These are phyloP conservation scores for Neocatenulostroma microsporum DNA, from an alignment of 2,329 filamentous ascomycete species.

Conservation along the genomic window DNA sequence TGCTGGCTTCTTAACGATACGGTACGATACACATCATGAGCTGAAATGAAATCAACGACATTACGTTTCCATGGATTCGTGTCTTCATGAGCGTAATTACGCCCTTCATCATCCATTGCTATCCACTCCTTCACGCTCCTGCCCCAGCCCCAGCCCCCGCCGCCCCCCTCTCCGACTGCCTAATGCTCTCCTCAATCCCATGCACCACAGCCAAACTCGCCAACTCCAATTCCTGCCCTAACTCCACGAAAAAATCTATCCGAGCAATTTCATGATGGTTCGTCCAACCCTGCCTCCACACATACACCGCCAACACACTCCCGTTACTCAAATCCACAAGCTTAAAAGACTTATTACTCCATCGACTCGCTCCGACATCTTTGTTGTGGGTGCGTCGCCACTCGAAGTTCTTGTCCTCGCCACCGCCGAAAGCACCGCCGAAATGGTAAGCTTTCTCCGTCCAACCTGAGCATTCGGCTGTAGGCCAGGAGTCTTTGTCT, in stretches of 20 bases:
- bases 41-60: no score
- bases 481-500: not conserved
- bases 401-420: not conserved
- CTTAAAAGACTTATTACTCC: not conserved
- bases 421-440: not conserved
- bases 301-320: slow-evolving; percentile 3
- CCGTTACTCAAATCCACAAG: slow-evolving; percentile 1
- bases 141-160: no score
- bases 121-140: no score
- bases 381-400: slow-evolving; percentile 5
- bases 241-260: slow-evolving; percentile 1
- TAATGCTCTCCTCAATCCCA: not conserved
- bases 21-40: no score
- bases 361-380: not conserved
- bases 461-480: not conserved
- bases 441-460: not conserved
- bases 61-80: no score
- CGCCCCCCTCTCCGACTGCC: not conserved
- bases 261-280: not conserved
- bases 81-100: no score
- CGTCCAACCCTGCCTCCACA: not conserved
- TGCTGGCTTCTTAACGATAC: no score
- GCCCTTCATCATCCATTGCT: no score
- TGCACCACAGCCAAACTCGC: not conserved
- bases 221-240: not conserved